These are phyloP conservation scores for Huntiella savannae DNA, from an alignment of 2,329 filamentous ascomycete genomes.

Conservation along the genomic window DNA sequence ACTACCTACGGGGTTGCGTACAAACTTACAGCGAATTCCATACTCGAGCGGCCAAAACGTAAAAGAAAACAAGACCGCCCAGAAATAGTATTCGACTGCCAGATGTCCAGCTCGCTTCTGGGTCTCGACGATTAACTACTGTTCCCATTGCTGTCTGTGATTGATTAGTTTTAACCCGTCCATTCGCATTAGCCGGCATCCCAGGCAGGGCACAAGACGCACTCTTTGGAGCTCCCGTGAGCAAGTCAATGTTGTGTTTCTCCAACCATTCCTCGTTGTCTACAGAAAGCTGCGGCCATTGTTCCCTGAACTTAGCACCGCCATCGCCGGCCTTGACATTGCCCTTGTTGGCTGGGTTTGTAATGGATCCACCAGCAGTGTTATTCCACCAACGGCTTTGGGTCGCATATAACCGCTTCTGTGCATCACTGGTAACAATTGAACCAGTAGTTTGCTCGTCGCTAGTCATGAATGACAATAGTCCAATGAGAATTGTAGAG, in stretches of 20 bases:
- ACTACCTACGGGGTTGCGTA: too few relatives aligned
- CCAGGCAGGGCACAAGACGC: conserved; percentile 16
- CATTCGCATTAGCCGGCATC: conserved; percentile 22
- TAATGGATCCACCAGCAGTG: conserved; percentile 65
- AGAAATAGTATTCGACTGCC: conserved; percentile 61
- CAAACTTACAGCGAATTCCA: conserved; percentile 21
- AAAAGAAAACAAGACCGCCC: conserved; percentile 53
- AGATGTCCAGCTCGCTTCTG: conserved; percentile 63
- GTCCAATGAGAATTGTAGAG: conserved; percentile 81
- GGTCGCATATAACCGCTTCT: conserved; percentile 59
- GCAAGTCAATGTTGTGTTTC: conserved; percentile 57
- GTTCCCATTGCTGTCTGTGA: conserved; percentile 58
- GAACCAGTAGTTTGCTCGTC: conserved; percentile 97
- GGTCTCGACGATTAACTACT: conserved; percentile 48
- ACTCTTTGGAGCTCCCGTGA: conserved; percentile 46
- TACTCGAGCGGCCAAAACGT: conserved; percentile 64
- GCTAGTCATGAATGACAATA: conserved; percentile 94
- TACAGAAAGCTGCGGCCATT: conserved; percentile 77
- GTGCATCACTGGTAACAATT: conserved; percentile 54
- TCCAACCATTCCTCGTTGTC: conserved; percentile 90
- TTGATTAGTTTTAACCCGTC: conserved; percentile 19
- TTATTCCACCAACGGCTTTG: conserved; percentile 91
- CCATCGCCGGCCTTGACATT: conserved; percentile 86
- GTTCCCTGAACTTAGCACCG: conserved; percentile 68
- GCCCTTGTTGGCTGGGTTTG: conserved; percentile 40